phyloP scores from a whole-genome alignment of 257 asterid genomes.

The Linderniella brevidens region DNA sequence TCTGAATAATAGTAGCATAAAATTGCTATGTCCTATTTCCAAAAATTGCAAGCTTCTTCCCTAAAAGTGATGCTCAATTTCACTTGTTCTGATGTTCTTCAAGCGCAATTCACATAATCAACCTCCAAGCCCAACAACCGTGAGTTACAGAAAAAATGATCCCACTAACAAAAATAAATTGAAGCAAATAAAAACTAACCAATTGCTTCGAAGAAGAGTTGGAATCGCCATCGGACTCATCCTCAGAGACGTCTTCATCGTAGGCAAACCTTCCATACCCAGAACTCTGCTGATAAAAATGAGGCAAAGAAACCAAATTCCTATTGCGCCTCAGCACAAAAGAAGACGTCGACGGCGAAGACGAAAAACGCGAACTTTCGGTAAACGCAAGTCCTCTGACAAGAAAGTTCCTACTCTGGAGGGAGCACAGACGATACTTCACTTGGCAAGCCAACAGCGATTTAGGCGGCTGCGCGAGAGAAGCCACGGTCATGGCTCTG shows the following conservation, averaged over 20 bases:
- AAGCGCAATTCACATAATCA: too few relatives aligned
- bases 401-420: constrained; percentile 2
- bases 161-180: too few relatives aligned
- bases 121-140: too few relatives aligned
- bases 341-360: not conserved
- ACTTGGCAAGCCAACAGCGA: constrained; percentile 20
- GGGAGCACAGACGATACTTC: constrained; percentile 3
- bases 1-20: constrained; percentile 3
- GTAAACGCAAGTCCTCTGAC: constrained; percentile 11
- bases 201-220: constrained; percentile 49
- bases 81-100: too few relatives aligned
- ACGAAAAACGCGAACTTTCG: too few relatives aligned
- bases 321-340: constrained; percentile 20
- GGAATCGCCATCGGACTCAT: constrained; percentile 36
- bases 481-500: constrained; percentile 33
- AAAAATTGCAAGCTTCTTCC: too few relatives aligned
- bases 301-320: constrained; percentile 26
- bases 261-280: constrained; percentile 59
- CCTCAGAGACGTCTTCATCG: constrained; percentile 56
- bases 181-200: constrained; percentile 13
- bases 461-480: constrained; percentile 15
- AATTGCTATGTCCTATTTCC: too few relatives aligned
- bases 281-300: constrained; percentile 32
- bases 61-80: too few relatives aligned
- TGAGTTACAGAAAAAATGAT: too few relatives aligned